Base-by-base conservation (phyloP, 23 red algal species). In the Gracilaria gracilis region DNA sequence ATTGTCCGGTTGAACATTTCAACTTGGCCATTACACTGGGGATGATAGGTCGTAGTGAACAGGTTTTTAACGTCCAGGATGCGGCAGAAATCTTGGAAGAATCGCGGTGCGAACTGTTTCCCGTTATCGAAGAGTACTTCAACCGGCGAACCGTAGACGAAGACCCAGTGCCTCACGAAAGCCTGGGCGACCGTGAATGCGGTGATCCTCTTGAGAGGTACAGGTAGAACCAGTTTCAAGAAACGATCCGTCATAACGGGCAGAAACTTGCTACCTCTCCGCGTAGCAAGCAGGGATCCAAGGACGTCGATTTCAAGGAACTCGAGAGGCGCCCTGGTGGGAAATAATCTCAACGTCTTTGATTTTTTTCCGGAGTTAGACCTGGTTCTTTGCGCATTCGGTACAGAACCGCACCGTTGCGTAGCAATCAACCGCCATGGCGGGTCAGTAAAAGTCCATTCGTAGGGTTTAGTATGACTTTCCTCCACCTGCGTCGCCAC, bases 401-500 rank as follows among this genome's bases (percentile, higher is more conserved):
- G 58, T 64, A 17, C 58, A 64, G 27, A 64, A 64, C 58, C 58
- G 58, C 58, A 64, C 58, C 27, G 58, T 64, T 9, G 21, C 58
- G 58, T 64, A 29, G 15, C 58, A 64, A 64, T 64, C 42, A 46
- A 46, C 42, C 42, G 42, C 42, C 42, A 46, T 46, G 42, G 42
- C 42, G 42, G 42, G 42, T 11, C 42, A 46, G 42, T 46, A 46
- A 11, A 46, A 46, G 42, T 46, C 42, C 11, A 7, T 46, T 11
- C 58, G 3, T 29, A 64, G 15, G 15, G 58, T 64, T 4, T 9
- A 15, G 58, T 64, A 64, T 6, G 16, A 17, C 6, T 64, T 64
- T 17, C 3, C 15, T 29, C 58, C 27, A 64, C 58, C 58, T 27
- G 27, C 27, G 58, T 64, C 6, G 27, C 58, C 58, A 15, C 58